Conservation (phyloP, 805 yeast species). For the Soucietia sequanensis region DNA sequence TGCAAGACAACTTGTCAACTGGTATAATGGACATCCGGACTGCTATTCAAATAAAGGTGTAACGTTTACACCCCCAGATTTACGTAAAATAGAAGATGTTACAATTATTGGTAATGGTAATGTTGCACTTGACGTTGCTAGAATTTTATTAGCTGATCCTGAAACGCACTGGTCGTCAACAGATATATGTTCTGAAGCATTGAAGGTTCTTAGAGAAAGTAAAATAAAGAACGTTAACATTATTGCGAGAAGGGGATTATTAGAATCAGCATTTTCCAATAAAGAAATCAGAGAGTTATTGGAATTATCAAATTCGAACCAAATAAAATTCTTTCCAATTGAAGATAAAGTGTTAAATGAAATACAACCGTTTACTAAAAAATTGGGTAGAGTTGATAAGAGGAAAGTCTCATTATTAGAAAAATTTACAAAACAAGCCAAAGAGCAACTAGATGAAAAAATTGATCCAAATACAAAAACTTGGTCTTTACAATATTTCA, state of each 20-base stretch:
- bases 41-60: constrained; percentile 33
- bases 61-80: constrained; percentile 46
- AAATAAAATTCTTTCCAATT: constrained; percentile 41
- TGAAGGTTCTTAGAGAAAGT: constrained; percentile 49
- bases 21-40: constrained; percentile 93
- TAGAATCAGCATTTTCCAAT: constrained; percentile 86
- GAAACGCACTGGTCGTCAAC: constrained; percentile 59
- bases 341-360: constrained; percentile 30
- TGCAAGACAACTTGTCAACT: constrained; percentile 86
- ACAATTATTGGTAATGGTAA: constrained; percentile 95
- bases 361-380: constrained; percentile 20
- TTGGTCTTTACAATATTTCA: constrained; percentile 73
- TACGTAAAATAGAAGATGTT: constrained; percentile 60
- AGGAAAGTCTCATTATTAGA: constrained; percentile 64
- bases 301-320: constrained; percentile 50
- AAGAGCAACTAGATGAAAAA: background rate
- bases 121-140: constrained; percentile 88
- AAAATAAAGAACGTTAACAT: constrained; percentile 64
- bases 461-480: constrained; percentile 15
- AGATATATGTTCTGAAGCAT: constrained; percentile 68
- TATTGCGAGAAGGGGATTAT: constrained; percentile 82
- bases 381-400: constrained; percentile 53
- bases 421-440: constrained; percentile 35
- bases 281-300: constrained; percentile 87
- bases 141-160: constrained; percentile 65